Evolutionary conservation across 352 stramenopile species (phyloP), one percentile per base, ranked within the genome.

Genomic region (Globisporangium orthogonon): DNA sequence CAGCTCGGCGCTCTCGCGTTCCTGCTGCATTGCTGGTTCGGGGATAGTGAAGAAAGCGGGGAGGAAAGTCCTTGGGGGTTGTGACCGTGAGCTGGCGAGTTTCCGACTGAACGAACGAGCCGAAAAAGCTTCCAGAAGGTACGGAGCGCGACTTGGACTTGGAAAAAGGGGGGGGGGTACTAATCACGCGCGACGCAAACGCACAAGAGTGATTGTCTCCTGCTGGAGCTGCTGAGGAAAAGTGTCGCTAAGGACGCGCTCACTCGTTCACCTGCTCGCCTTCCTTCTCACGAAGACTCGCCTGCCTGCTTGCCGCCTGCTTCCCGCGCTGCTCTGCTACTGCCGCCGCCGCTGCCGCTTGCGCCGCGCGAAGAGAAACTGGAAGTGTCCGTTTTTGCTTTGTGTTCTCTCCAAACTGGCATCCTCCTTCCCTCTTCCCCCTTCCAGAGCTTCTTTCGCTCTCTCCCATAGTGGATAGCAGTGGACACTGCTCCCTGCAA

Each of bases 1-100:
- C 55, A 91, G 60, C 54, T 86, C 70, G n/a, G 75, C 63, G 54
- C 73, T 85, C 70, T 91, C 82, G 52, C 79, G 77, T 70, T 91
- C 77, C 65, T 91, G 82, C 69, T 91, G 82, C 82, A 91, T 91
- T 52, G 44, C 39, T 52, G 51, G 40, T 15, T 30, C 14, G 11
- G 49, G 7, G 23, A 23, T n/a, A 23, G 47, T 52, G 18, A 50
- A 33, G 46, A 50, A n/a, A 35, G 5, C 18, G n/a, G 28, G 29
- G 11, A 28, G 45, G 17, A 29, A 7, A 31, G 17, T 7, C 45
- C 23, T 23, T 23, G 28, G 23, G 31, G 4, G 31, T 3, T 43
- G 46, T 43, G 45, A 1, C 28, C 5, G 47, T 14, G 28, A 52
- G 48, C 7, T n/a, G 49, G 49, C 49, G 49, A 54, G 37, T 54